Base-by-base conservation (phyloP, 441 rosid species). In the Populus hybrid region DNA sequence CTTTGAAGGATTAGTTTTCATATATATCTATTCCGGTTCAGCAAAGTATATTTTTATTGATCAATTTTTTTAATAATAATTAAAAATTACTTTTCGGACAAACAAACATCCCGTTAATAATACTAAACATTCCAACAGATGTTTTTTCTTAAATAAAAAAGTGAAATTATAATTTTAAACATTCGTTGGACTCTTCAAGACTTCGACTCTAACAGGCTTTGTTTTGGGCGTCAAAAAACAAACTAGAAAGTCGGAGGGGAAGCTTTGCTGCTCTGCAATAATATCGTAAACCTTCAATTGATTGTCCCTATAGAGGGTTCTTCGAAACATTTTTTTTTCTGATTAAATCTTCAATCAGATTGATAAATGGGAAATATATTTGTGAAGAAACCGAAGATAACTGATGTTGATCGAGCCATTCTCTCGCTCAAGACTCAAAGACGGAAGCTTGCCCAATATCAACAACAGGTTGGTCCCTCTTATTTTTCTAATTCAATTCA, bases 371-470 rank as follows among this genome's bases (percentile, higher is more conserved):
- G 99, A 65, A 93, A 95, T 77, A 28, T 95, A 69, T 91, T 95
- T 67, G 98, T 88, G 90, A 95, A 95, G 90, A 95, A 89, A 84
- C 97, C 98, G 21, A 92, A 95, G 86, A 88, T 95, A 88, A 95
- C 99, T 11, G 96, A 92, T 10, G 96, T 95, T 40, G 99, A 95
- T 85, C 89, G 89, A 71, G 99, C 95, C 53, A 93, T 92, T 79
- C 98, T 95, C 36, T 90, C 97, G 75, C 97, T 93, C 77, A 95
- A 95, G 86, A 93, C 98, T 77, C 97, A 93, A 77, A 84, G 98
- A 68, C 94, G 98, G 81, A 95, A 95, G 88, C 98, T 95, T 67
- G 98, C 80, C 32, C 90, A 91, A 69, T 93, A 92, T 73, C 99
- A 95, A 83, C 97, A 84, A 67, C 90, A 91, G 98, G 98, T 93